These are phyloP conservation scores for Ustilago nuda DNA, from an alignment of 1,284 basidiomycete genomes.

Conservation along the genomic window DNA sequence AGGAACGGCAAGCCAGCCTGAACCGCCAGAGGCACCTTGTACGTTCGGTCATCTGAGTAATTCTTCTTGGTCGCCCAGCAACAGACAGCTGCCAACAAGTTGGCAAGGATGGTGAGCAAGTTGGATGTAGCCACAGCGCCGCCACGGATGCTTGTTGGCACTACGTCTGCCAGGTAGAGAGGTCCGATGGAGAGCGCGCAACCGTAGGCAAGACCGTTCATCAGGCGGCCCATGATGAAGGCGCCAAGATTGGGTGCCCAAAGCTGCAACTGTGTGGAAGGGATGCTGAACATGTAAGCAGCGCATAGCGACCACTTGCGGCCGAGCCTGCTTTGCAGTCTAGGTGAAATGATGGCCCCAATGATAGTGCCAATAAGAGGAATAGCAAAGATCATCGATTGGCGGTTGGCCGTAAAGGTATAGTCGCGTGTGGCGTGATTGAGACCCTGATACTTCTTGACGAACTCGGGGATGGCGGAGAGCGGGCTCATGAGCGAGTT, in stretches of 20 bases:
- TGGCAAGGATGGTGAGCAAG: conserved; percentile 54
- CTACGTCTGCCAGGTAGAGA: conserved; percentile 56
- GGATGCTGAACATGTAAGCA: conserved; percentile 54
- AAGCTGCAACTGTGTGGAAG: conserved; percentile 56
- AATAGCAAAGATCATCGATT: conserved; percentile 59
- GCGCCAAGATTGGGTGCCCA: conserved; percentile 58
- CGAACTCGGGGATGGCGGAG: conserved; percentile 55
- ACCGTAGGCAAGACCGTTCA: conserved; percentile 58
- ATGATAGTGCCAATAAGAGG: conserved; percentile 56
- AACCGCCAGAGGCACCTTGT: conserved; percentile 53
- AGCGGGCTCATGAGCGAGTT: conserved; percentile 60
- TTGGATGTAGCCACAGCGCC: conserved; percentile 53
- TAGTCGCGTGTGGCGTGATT: conserved; percentile 44
- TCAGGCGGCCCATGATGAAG: conserved; percentile 56
- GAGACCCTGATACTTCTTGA: conserved; percentile 53
- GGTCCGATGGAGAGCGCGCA: conserved; percentile 56
- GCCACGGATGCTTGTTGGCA: conserved; percentile 55
- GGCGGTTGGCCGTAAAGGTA: conserved; percentile 55
- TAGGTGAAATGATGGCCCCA: conserved; percentile 51
- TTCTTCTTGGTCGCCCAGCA: conserved; percentile 45
- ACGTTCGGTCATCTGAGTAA: conserved; percentile 37
- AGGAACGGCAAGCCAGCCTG: conserved; percentile 51
- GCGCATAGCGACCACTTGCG: conserved; percentile 56
- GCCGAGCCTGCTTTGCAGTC: conserved; percentile 48
- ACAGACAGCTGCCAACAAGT: conserved; percentile 50